These are phyloP conservation scores for Diaporthe sp. DNA, from an alignment of 2,329 filamentous ascomycete genomes.

Conservation along the genomic window DNA sequence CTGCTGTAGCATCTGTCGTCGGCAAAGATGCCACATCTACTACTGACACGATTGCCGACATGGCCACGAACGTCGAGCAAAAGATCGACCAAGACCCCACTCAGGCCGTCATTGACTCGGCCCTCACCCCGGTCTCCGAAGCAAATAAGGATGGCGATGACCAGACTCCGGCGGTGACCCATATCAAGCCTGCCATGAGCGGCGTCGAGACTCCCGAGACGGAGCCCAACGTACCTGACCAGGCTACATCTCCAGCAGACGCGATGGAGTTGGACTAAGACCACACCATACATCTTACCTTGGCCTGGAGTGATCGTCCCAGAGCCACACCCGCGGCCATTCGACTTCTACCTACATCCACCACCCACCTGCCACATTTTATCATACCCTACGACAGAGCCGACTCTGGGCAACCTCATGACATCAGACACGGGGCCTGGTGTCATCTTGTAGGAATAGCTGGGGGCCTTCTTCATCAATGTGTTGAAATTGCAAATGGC, in stretches of 20 bases:
- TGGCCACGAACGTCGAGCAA: slow-evolving; percentile 22
- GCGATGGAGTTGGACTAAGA: slow-evolving; percentile 32
- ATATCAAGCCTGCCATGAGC: slow-evolving; percentile 17
- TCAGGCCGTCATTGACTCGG: slow-evolving; percentile 33
- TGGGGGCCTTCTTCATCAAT: neutral
- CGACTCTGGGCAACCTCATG: neutral
- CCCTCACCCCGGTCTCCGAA: slow-evolving; percentile 37
- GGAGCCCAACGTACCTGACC: slow-evolving; percentile 9
- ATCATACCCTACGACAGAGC: neutral
- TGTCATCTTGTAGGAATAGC: slow-evolving; percentile 16
- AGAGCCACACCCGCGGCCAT: neutral
- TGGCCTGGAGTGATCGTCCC: neutral
- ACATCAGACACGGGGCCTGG: neutral
- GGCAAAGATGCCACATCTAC: slow-evolving; percentile 27
- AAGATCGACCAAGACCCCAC: slow-evolving; percentile 32
- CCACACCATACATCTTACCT: neutral
- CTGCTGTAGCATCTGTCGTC: neutral
- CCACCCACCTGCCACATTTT: neutral
- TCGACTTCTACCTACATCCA: neutral
- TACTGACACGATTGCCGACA: slow-evolving; percentile 6
- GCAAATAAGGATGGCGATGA: slow-evolving; percentile 30
- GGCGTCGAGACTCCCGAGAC: slow-evolving; percentile 36
- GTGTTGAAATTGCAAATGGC: neutral
- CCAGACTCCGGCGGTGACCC: neutral
- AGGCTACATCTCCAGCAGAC: slow-evolving; percentile 6